Conservation (phyloP, 108 stramenopile species). For the Pseudonitzschia delicatissima region DNA sequence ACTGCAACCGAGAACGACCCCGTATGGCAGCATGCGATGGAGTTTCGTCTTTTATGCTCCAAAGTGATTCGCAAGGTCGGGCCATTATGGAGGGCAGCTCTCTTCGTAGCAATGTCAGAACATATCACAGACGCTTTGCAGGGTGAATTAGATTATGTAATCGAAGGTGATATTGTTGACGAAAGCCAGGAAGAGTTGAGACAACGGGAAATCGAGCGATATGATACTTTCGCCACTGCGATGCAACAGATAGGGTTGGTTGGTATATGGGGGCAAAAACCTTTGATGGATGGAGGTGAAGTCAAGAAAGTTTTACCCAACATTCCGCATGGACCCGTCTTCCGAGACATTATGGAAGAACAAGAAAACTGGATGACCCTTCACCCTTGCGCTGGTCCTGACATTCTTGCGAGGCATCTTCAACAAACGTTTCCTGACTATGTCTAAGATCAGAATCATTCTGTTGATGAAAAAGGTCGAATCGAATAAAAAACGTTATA, state of each 20-base stretch:
- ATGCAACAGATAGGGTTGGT: slow-evolving; percentile 75
- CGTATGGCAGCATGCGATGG: slow-evolving; percentile 77
- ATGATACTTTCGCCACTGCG: slow-evolving; percentile 70
- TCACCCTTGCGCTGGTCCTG: slow-evolving; percentile 67
- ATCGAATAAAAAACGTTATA: no score
- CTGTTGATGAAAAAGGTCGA: no score
- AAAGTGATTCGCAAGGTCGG: slow-evolving; percentile 56
- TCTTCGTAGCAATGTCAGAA: slow-evolving; percentile 70
- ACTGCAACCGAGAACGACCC: slow-evolving; percentile 71
- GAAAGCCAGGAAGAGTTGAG: slow-evolving; percentile 68
- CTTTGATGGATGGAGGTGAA: slow-evolving; percentile 64
- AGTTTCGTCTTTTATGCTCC: slow-evolving; percentile 55
- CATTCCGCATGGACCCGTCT: slow-evolving; percentile 70
- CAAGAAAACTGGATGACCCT: slow-evolving; percentile 75
- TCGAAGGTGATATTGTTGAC: slow-evolving; percentile 74
- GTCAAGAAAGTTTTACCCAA: slow-evolving; percentile 64
- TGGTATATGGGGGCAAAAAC: slow-evolving; percentile 75
- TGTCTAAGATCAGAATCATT: no score
- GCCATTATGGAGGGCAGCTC: slow-evolving; percentile 68
- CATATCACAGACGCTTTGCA: slow-evolving; percentile 41
- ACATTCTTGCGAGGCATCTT: slow-evolving; percentile 56
- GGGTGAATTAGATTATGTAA: slow-evolving; percentile 45
- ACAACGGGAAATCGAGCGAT: slow-evolving; percentile 61
- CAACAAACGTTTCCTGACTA: slow-evolving; percentile 51
- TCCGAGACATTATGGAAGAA: slow-evolving; percentile 84